Evolutionary conservation across 2,329 filamentous ascomycete genomes (phyloP).

Genomic region (Aspergillus calidoustus): DNA sequence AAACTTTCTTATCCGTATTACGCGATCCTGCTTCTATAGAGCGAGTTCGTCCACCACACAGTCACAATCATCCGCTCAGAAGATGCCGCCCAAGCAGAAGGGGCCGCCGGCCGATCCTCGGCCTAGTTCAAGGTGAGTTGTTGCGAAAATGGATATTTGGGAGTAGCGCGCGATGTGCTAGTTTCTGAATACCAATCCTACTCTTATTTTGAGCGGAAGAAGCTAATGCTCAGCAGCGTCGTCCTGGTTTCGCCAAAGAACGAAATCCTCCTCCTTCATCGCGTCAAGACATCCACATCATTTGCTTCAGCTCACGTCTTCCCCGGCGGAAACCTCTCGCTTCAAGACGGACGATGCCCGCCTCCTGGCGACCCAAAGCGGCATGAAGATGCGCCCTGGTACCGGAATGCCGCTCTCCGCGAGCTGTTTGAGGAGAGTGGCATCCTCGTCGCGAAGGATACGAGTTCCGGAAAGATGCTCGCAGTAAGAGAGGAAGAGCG

Average conservation of each 20-base stretch:
- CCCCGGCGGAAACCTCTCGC: conserved; percentile 79
- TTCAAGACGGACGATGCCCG: conserved; percentile 72
- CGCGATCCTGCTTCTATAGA: conserved; percentile 9
- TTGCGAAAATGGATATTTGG: background rate
- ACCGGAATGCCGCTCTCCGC: conserved; percentile 81
- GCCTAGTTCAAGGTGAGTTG: conserved; percentile 66
- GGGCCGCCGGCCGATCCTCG: conserved; percentile 55
- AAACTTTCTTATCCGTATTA: background rate
- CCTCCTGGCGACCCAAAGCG: conserved; percentile 55
- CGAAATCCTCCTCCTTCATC: conserved; percentile 83
- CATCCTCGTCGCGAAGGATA: conserved; percentile 70
- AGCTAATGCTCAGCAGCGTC: conserved; percentile 59
- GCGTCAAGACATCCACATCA: conserved; percentile 78
- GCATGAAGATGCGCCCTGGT: conserved; percentile 73
- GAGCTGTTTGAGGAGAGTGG: conserved; percentile 97
- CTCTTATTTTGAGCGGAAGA: too few relatives aligned
- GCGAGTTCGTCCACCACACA: conserved; percentile 21
- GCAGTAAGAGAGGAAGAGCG: conserved; percentile 63
- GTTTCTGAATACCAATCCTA: background rate
- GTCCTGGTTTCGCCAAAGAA: conserved; percentile 85
- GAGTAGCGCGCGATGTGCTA: background rate
- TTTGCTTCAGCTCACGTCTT: conserved; percentile 96
- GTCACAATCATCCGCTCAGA: conserved; percentile 10
- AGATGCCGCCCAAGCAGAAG: conserved; percentile 35
- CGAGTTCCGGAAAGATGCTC: conserved; percentile 56